Evolutionary conservation across 2,329 filamentous ascomycete species (phyloP), one percentile per base, ranked within the genome.

Genomic region (Zelopaecilomyces penicillatus): DNA sequence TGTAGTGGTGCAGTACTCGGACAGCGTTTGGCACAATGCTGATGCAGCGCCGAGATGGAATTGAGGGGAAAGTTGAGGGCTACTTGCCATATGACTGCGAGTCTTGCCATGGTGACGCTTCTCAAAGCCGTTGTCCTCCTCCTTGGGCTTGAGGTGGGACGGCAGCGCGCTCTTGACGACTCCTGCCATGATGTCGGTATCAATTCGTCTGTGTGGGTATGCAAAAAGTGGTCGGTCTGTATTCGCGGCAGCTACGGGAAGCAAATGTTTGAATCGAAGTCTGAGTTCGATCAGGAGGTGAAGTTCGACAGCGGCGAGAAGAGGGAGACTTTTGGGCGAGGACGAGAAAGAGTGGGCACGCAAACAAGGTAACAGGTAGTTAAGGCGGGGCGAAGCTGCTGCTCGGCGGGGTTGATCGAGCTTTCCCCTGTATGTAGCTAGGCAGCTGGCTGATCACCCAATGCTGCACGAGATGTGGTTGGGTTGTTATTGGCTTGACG

Each of bases 71-170:
- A 37, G 11, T 12, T 4, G 28, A 31, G 10, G 31, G 30, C 11
- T 29, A 82, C 85, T 80, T 70, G 85, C 85, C 80, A 90, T 86
- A 69, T 90, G 85, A 50, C 84, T 88, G 66, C 85, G 83, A 56
- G 84, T 85, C 78, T 90, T 90, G 70, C 85, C 85, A 67, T 90
- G 85, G 64, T 87, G 86, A 64, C 82, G 81, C 51, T 75, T 73
- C 57, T 75, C 69, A 53, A 80, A 74, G 52, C 70, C 70, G 52
- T 60, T 60, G 50, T 71, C 70, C 41, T 74, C 69, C 47, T 62
- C 61, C 32, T 65, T 67, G 41, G 82, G 76, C 77, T 88, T 91
- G 59, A 96, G 77, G 75, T 94, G 91, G 37, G 85, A 75, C 53
- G 90, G 88, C 57, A 96, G 73, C 52, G 87, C 85, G 69, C 79